Base-by-base conservation (phyloP, 1,284 basidiomycete species). In the Naganishia albida region DNA sequence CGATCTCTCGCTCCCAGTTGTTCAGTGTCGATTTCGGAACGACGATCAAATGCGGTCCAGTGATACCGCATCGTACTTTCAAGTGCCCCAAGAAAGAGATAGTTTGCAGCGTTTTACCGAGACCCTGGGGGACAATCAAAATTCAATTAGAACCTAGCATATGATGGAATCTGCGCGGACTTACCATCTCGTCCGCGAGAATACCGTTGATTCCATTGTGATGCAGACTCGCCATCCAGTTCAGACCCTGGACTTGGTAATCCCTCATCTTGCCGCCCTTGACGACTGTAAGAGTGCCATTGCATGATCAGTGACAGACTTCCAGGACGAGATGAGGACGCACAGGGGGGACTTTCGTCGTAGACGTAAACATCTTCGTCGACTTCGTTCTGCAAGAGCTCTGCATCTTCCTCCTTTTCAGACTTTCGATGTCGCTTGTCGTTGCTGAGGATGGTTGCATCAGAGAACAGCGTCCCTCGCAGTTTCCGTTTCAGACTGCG, bases 391-490 rank as follows among this genome's bases (percentile, higher is more conserved):
- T 88, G 83, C 57, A 98, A 80, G 74, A 98, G 74, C 78, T 98
- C 94, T 72, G 97, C 93, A 69, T 98, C 95, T 77, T 98, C 95
- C 75, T 98, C 95, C 80, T 97, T 97, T 78, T 99, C 95, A 0
- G 91, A 94, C 80, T 95, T 97, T 63, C 95, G 86, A 73, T 93
- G 91, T 44, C 93, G 87, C 62, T 89, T 84, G 67, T 83, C 90
- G 66, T 88, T 87, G 71, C 7, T 18, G 20, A 15, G 12, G 34
- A 10, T 34, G 34, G 34, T 6, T 34, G 34, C 34, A 10, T 34
- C 34, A 34, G 10, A 6, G 34, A 10, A 10, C 34, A 34, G 16
- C 13, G 42, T 43, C 16, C 15, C 42, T 18, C 7, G 16, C n/a
- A 28, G 15, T 51, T 7, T 49, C 46, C n/a, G 16, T 4, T 16